These are phyloP conservation scores for Acanthamoeba royreba DNA, from an alignment of 208 protist genomes.

Conservation along the genomic window DNA sequence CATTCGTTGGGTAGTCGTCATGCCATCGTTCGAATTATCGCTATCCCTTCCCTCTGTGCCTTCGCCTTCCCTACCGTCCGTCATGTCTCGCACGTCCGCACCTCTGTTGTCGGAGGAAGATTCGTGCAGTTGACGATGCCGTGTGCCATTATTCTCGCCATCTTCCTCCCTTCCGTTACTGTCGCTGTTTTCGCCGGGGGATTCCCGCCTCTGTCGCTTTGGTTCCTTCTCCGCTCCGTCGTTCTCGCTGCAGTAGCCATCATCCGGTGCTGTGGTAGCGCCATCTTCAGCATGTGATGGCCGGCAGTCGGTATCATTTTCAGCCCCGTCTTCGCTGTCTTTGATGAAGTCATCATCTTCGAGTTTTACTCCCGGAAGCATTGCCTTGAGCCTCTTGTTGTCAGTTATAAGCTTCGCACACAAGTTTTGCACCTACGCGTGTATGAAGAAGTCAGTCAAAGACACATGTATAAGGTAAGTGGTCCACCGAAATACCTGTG, in stretches of 20 bases:
- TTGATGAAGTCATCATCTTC: conserved; percentile 8
- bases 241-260: too few species aligned
- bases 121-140: too few species aligned
- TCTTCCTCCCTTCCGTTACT: not conserved
- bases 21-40: not conserved
- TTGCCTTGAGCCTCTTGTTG: not conserved
- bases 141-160: not conserved
- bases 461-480: not conserved
- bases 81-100: too few species aligned
- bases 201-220: not conserved
- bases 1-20: not conserved
- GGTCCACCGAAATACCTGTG: too few species aligned
- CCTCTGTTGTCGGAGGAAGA: too few species aligned
- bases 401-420: conserved; percentile 33
- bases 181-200: not conserved
- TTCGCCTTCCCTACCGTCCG: too few species aligned
- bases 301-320: not conserved
- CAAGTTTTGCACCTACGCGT: conserved; percentile 27
- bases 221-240: not conserved
- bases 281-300: not conserved
- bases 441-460: not conserved
- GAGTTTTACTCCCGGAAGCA: not conserved
- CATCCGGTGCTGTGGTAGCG: not conserved
- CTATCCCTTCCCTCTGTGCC: too few species aligned
- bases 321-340: not conserved